These are phyloP conservation scores for Alternaria viburni DNA, from an alignment of 2,329 filamentous ascomycete species.

Conservation along the genomic window DNA sequence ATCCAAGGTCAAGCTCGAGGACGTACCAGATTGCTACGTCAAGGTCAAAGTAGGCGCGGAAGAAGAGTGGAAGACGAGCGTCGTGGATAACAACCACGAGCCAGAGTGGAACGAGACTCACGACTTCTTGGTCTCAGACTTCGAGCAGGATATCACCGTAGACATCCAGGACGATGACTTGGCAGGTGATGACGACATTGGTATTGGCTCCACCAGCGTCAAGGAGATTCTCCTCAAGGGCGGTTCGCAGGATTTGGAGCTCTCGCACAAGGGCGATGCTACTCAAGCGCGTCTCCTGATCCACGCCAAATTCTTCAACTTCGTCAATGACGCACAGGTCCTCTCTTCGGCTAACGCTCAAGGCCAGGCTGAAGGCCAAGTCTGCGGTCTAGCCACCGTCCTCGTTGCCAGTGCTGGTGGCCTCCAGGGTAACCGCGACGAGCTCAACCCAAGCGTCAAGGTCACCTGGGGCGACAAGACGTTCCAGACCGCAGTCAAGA, in stretches of 20 bases:
- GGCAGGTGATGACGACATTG: slow-evolving; percentile 54
- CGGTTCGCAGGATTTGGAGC: slow-evolving; percentile 50
- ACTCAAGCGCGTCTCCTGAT: slow-evolving; percentile 48
- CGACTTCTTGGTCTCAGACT: slow-evolving; percentile 56
- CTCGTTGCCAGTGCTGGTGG: slow-evolving; percentile 53
- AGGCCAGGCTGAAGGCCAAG: slow-evolving; percentile 30
- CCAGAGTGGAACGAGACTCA: slow-evolving; percentile 58
- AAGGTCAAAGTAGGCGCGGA: slow-evolving; percentile 55
- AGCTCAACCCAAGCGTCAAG: slow-evolving; percentile 56
- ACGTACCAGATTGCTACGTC: slow-evolving; percentile 57
- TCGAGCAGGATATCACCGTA: slow-evolving; percentile 52
- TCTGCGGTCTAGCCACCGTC: slow-evolving; percentile 53
- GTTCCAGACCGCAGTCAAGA: slow-evolving; percentile 53
- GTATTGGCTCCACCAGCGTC: slow-evolving; percentile 50
- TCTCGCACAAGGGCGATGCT: slow-evolving; percentile 49
- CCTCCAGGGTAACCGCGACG: slow-evolving; percentile 53
- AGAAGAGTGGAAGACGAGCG: slow-evolving; percentile 53
- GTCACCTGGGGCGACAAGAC: slow-evolving; percentile 52
- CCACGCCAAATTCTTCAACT: slow-evolving; percentile 51
- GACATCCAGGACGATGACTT: slow-evolving; percentile 56
- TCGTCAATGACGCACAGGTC: slow-evolving; percentile 46
- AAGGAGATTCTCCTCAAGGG: slow-evolving; percentile 52
- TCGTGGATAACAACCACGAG: slow-evolving; percentile 51
- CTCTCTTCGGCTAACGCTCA: slow-evolving; percentile 39
- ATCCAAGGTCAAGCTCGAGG: slow-evolving; percentile 52